phyloP scores from a whole-genome alignment of 768 basidiomycete species.

The Tylopilus sp. region DNA sequence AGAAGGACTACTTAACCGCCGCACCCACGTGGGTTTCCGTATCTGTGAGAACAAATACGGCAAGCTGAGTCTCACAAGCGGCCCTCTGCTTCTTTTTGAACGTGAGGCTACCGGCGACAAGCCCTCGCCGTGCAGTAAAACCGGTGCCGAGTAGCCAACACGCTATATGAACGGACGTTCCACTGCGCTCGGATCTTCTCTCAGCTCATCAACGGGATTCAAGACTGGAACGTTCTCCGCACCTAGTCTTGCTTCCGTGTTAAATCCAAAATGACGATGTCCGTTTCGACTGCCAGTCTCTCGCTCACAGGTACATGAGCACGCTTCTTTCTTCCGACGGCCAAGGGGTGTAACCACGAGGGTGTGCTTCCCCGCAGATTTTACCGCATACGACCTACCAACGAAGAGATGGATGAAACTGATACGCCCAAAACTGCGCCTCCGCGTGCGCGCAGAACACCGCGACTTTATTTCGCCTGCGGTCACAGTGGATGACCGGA shows the following conservation, averaged over 20 bases:
- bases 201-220: neutral
- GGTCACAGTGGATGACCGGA: constrained; percentile 2
- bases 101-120: neutral
- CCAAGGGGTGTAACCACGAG: neutral
- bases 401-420: constrained; percentile 18
- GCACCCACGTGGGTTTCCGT: neutral
- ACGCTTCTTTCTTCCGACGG: neutral
- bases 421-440: constrained; percentile 19
- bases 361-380: constrained; percentile 7
- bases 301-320: constrained; percentile 17
- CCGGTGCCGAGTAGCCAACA: constrained; percentile 14
- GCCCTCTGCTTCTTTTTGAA: neutral
- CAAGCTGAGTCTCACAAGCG: too few relatives aligned
- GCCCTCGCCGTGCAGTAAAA: neutral
- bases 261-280: neutral
- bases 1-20: too few relatives aligned
- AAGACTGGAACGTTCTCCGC: neutral
- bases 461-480: constrained; percentile 13
- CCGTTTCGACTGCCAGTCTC: constrained; percentile 2
- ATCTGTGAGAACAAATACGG: neutral
- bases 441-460: constrained; percentile 14
- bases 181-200: neutral
- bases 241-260: neutral
- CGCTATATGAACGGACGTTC: neutral
- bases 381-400: constrained; percentile 23